Evolutionary conservation across 305 asterid genomes (phyloP).

Genomic region (Solanum chacoense): DNA sequence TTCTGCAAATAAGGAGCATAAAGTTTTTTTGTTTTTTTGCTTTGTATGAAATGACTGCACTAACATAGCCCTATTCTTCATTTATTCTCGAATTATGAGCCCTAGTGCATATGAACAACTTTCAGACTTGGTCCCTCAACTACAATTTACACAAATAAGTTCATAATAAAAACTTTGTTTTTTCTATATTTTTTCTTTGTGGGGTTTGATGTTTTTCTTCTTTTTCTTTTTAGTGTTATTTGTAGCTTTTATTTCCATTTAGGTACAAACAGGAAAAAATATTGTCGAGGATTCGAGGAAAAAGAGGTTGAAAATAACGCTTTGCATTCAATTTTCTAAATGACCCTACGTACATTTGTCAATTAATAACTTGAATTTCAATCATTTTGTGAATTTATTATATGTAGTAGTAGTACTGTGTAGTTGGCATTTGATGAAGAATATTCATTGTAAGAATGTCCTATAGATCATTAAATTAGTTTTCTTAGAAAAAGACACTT

Average conservation of each 20-base stretch:
- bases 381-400: background rate
- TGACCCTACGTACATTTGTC: background rate
- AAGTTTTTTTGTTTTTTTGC: background rate
- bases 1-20: background rate
- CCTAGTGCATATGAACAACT: background rate
- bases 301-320: background rate
- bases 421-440: background rate
- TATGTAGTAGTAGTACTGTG: background rate
- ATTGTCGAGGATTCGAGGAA: background rate
- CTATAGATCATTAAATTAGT: background rate
- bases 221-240: background rate
- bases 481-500: background rate
- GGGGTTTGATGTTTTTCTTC: background rate
- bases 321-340: background rate
- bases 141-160: background rate
- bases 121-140: background rate
- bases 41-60: background rate
- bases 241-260: background rate
- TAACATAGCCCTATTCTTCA: background rate
- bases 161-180: background rate
- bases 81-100: constrained; percentile 3
- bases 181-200: background rate
- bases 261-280: background rate
- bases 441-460: background rate
- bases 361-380: background rate